phyloP scores from a whole-genome alignment of 2,329 filamentous ascomycete genomes.

The Scedosporium dehoogii region DNA sequence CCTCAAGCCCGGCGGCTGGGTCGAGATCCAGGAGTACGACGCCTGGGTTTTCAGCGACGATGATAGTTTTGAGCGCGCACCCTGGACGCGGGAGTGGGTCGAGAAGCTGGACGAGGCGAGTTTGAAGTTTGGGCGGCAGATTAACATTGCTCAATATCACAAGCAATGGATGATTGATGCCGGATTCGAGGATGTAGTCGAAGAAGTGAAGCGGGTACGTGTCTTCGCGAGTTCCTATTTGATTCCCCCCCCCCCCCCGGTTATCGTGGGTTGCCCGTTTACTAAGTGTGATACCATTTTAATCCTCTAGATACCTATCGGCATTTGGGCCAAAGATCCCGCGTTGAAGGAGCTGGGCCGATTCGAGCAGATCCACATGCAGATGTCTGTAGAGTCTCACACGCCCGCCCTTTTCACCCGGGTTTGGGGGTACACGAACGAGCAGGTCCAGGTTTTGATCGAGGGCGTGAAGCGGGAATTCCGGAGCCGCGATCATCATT shows the following conservation, averaged over 20 bases:
- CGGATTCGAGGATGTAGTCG: slow-evolving; percentile 25
- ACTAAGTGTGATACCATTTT: neutral
- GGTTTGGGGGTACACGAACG: slow-evolving; percentile 26
- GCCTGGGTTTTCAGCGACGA: slow-evolving; percentile 28
- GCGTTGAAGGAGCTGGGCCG: slow-evolving; percentile 24
- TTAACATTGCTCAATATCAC: slow-evolving; percentile 26
- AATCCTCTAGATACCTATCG: slow-evolving; percentile 23
- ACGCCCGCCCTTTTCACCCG: slow-evolving; percentile 29
- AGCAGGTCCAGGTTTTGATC: slow-evolving; percentile 30
- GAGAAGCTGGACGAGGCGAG: slow-evolving; percentile 24
- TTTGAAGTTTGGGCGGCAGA: slow-evolving; percentile 25
- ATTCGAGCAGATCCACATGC: slow-evolving; percentile 28
- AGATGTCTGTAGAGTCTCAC: slow-evolving; percentile 31
- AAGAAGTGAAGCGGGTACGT: slow-evolving; percentile 19
- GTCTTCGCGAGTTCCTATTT: neutral
- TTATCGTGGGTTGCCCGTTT: slow-evolving; percentile 19
- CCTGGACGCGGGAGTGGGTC: slow-evolving; percentile 29
- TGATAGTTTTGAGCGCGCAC: slow-evolving; percentile 24
- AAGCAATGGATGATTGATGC: slow-evolving; percentile 28
- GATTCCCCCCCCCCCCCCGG: slow-evolving; percentile 3
- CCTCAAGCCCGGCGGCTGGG: slow-evolving; percentile 24
- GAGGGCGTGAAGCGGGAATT: slow-evolving; percentile 29
- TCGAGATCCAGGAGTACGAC: slow-evolving; percentile 30
- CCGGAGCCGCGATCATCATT: slow-evolving; percentile 20
- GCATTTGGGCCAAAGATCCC: slow-evolving; percentile 26